phyloP scores from a whole-genome alignment of 352 stramenopile species.

The Phytophthora rubi region DNA sequence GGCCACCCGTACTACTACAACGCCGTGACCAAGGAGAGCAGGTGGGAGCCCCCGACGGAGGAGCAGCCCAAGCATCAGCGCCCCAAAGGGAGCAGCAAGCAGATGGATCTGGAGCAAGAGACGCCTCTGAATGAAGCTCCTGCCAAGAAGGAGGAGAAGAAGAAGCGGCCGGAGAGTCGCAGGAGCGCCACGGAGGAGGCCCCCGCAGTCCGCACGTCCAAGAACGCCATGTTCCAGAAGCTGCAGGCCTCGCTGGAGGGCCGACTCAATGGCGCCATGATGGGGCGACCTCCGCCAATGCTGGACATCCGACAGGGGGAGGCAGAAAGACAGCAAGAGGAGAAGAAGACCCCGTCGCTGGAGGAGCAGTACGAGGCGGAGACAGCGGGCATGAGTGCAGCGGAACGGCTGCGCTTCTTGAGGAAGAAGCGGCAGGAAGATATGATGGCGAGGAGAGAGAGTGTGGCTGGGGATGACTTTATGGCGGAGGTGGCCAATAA shows the following conservation, averaged over 20 bases:
- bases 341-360: constrained; percentile 16
- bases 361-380: constrained; percentile 64
- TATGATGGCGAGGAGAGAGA: constrained; percentile 60
- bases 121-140: background rate
- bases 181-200: constrained; percentile 3
- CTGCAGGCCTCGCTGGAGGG: constrained; percentile 67
- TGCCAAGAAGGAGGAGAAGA: constrained; percentile 6
- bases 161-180: constrained; percentile 5
- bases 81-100: constrained; percentile 18
- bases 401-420: constrained; percentile 67
- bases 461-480: constrained; percentile 60
- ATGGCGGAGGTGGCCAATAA: constrained; percentile 72
- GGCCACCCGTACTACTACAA: constrained; percentile 76
- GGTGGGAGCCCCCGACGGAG: constrained; percentile 58
- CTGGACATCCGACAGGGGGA: constrained; percentile 33
- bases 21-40: constrained; percentile 62
- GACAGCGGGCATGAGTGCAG: constrained; percentile 65
- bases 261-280: constrained; percentile 32
- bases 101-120: constrained; percentile 15
- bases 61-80: constrained; percentile 12
- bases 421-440: constrained; percentile 65
- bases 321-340: constrained; percentile 1
- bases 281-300: constrained; percentile 38
- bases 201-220: constrained; percentile 4
- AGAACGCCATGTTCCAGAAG: constrained; percentile 52